Evolutionary conservation across 2,329 filamentous ascomycete genomes (phyloP).

Genomic region (Fusarium fracticaudum): DNA sequence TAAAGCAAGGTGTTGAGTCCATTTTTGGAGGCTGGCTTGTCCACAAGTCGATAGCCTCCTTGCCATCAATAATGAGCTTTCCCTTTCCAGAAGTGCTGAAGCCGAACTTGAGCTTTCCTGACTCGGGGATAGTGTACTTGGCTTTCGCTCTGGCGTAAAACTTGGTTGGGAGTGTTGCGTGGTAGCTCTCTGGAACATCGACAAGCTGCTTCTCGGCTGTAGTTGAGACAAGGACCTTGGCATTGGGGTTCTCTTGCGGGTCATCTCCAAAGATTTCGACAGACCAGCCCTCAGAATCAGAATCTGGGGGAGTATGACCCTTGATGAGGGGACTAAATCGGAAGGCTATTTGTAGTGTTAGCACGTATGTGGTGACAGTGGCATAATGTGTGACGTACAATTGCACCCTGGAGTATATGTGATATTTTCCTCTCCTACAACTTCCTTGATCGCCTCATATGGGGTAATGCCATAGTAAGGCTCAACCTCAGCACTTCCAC

Average conservation of each 20-base stretch:
- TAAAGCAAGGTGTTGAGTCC: slow-evolving; percentile 48
- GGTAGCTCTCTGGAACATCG: slow-evolving; percentile 30
- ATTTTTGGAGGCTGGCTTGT: slow-evolving; percentile 48
- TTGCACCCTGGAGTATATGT: slow-evolving; percentile 33
- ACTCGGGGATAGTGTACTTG: slow-evolving; percentile 3
- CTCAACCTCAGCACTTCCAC: slow-evolving; percentile 48
- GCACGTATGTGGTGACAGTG: accelerated
- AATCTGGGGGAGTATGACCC: slow-evolving; percentile 1
- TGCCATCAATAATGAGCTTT: slow-evolving; percentile 46
- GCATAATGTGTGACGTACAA: neutral
- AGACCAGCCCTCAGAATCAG: slow-evolving; percentile 15
- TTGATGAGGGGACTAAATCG: slow-evolving; percentile 30
- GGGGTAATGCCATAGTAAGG: slow-evolving; percentile 48
- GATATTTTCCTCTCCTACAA: slow-evolving; percentile 28
- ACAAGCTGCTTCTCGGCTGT: slow-evolving; percentile 31
- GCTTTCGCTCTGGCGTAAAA: slow-evolving; percentile 27
- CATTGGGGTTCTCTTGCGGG: neutral
- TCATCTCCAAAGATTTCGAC: slow-evolving; percentile 29
- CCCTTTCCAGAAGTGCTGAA: slow-evolving; percentile 49
- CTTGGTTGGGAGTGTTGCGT: slow-evolving; percentile 20
- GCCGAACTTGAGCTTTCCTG: slow-evolving; percentile 39
- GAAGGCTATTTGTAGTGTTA: slow-evolving; percentile 5
- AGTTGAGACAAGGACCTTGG: neutral
- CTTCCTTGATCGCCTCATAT: slow-evolving; percentile 45
- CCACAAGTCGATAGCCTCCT: slow-evolving; percentile 46